Evolutionary conservation across 139 green algal species (phyloP).

Genomic region (Haematococcus lacustris): DNA sequence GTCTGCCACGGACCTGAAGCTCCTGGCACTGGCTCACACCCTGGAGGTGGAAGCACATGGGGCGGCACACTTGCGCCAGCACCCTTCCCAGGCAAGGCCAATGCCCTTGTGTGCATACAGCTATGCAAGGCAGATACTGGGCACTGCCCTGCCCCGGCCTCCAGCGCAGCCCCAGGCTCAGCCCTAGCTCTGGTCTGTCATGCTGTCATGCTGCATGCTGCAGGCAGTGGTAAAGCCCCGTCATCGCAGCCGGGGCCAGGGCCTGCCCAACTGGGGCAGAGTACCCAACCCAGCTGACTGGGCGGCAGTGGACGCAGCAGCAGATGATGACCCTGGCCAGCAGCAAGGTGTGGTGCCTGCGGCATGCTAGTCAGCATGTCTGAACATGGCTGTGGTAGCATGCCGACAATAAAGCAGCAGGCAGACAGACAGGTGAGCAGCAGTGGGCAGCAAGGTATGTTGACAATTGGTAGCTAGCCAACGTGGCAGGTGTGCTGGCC

Average conservation of each 20-base stretch:
- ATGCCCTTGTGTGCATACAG: background rate
- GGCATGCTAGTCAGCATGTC: too few species aligned
- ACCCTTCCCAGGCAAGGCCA: constrained; percentile 39
- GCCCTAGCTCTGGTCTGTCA: background rate
- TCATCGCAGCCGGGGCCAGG: background rate
- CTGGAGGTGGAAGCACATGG: constrained; percentile 70
- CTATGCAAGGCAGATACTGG: background rate
- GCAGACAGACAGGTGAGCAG: too few species aligned
- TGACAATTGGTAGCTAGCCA: too few species aligned
- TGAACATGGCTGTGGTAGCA: constrained; percentile 72
- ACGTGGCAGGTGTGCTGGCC: too few species aligned
- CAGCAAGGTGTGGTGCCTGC: constrained; percentile 27
- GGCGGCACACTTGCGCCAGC: constrained; percentile 42
- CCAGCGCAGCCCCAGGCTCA: background rate
- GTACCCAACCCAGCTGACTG: constrained; percentile 64
- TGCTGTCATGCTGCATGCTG: background rate
- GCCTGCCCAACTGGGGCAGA: constrained; percentile 75
- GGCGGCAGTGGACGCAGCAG: constrained; percentile 58
- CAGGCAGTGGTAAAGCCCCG: constrained; percentile 10
- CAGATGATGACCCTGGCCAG: constrained; percentile 10
- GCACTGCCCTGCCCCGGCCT: too few species aligned
- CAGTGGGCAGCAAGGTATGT: too few species aligned
- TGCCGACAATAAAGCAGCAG: constrained; percentile 63
- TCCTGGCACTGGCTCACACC: constrained; percentile 74
- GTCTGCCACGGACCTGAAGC: constrained; percentile 68